Conservation (phyloP, 2,329 filamentous ascomycete genomes). For the Talaromyces pinophilus region DNA sequence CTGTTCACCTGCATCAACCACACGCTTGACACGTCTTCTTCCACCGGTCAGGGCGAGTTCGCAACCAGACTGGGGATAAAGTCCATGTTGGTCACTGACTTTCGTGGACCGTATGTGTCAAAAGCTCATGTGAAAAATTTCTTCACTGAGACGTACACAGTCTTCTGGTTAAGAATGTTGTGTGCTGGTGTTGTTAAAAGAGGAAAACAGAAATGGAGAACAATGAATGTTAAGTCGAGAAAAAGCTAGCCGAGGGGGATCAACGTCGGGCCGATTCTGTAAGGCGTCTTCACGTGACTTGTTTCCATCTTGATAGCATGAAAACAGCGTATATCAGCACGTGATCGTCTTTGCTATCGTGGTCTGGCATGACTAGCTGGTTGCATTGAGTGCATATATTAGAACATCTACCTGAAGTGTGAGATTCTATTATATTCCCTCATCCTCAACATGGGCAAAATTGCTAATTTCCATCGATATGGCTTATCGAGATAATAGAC, state of each 20-base stretch:
- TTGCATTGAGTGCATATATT: neutral
- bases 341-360: conserved; percentile 19
- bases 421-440: neutral
- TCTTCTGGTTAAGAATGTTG: conserved; percentile 12
- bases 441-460: conserved; percentile 10
- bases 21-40: conserved; percentile 39
- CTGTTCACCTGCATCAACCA: conserved; percentile 52
- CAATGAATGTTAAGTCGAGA: neutral
- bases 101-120: conserved; percentile 32
- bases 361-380: conserved; percentile 15
- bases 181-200: neutral
- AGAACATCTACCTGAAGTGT: conserved; percentile 1
- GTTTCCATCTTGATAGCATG: neutral
- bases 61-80: conserved; percentile 36
- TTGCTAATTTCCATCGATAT: conserved; percentile 11
- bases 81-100: conserved; percentile 30
- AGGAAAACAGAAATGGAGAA: neutral
- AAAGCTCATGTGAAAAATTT: conserved; percentile 40
- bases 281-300: conserved; percentile 5
- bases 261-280: conserved; percentile 15
- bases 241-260: conserved; percentile 23
- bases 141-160: conserved; percentile 42
- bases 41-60: conserved; percentile 32
- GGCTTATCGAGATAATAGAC: conserved; percentile 19
- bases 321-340: conserved; percentile 17